These are phyloP conservation scores for Chalciporus pseudorubinellus DNA, from an alignment of 768 basidiomycete genomes.

Conservation along the genomic window DNA sequence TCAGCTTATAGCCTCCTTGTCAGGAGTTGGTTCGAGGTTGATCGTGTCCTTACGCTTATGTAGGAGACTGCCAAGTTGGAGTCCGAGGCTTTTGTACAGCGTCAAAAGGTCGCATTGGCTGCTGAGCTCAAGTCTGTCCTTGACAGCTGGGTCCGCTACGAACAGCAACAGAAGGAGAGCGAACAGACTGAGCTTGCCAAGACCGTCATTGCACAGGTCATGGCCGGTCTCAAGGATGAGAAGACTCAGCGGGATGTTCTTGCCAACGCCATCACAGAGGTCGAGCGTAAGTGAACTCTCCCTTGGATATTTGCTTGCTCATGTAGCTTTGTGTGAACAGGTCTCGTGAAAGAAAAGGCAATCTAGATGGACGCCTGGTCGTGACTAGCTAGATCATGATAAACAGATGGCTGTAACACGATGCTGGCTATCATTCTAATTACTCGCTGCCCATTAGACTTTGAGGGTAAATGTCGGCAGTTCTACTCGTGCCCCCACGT, in stretches of 20 bases:
- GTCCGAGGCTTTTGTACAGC: slow-evolving; percentile 83
- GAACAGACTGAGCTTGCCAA: slow-evolving; percentile 92
- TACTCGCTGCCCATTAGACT: not conserved
- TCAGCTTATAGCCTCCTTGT: slow-evolving; percentile 24
- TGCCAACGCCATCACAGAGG: slow-evolving; percentile 73
- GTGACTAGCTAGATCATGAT: slow-evolving; percentile 28
- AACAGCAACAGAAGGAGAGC: slow-evolving; percentile 94
- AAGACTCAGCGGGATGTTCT: slow-evolving; percentile 88
- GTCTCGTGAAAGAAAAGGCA: slow-evolving; percentile 88
- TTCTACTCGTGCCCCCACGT: no score
- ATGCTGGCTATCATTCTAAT: slow-evolving; percentile 8
- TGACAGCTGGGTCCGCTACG: slow-evolving; percentile 97
- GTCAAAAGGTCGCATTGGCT: slow-evolving; percentile 84
- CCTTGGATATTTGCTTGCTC: not conserved
- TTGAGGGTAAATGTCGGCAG: no score
- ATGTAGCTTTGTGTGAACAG: slow-evolving; percentile 38
- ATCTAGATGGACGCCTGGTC: slow-evolving; percentile 51
- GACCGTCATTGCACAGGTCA: slow-evolving; percentile 84
- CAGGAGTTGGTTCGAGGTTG: not conserved
- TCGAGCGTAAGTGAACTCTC: slow-evolving; percentile 77
- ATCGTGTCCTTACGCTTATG: not conserved
- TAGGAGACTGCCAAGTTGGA: slow-evolving; percentile 94
- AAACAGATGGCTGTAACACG: slow-evolving; percentile 12
- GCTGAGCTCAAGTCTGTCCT: slow-evolving; percentile 91
- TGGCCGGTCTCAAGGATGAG: slow-evolving; percentile 79